Evolutionary conservation across 768 basidiomycete species (phyloP).

Genomic region (Kwoniella bestiolae): DNA sequence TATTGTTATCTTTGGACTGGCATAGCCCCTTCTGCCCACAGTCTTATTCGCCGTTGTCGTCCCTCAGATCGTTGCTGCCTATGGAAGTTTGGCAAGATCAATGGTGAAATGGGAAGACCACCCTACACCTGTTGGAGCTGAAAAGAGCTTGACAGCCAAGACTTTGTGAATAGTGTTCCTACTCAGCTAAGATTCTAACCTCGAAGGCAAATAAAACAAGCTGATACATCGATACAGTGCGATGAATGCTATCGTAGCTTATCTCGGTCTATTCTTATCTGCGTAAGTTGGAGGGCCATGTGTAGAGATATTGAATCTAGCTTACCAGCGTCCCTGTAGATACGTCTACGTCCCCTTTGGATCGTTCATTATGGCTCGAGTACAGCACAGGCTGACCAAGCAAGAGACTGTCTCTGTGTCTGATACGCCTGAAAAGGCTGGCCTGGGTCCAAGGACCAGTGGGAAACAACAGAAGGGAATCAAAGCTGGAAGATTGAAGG

Average conservation of each 20-base stretch:
- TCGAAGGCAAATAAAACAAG: no score
- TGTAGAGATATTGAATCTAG: no score
- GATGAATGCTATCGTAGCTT: constrained; percentile 84
- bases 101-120: constrained; percentile 94
- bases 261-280: constrained; percentile 86
- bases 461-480: constrained; percentile 44
- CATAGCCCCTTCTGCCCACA: constrained; percentile 81
- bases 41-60: constrained; percentile 79
- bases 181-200: background rate
- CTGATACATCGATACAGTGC: constrained; percentile 56
- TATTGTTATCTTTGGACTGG: background rate
- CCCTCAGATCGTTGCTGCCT: constrained; percentile 75
- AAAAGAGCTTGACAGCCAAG: constrained; percentile 82
- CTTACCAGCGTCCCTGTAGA: constrained; percentile 24
- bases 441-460: constrained; percentile 43
- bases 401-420: constrained; percentile 49
- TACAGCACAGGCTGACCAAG: constrained; percentile 50
- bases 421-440: constrained; percentile 52
- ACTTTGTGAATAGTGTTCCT: constrained; percentile 64
- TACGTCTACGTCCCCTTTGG: constrained; percentile 93
- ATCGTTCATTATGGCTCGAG: constrained; percentile 72
- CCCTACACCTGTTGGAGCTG: constrained; percentile 73
- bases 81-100: constrained; percentile 68
- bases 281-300: constrained; percentile 64
- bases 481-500: constrained; percentile 67